Percentiles rank a stretch among this genome's conserved stretches.
These are phyloP conservation scores for Xylaria sp. DNA, from an alignment of 2,329 filamentous ascomycete species.

Conservation along the genomic window DNA sequence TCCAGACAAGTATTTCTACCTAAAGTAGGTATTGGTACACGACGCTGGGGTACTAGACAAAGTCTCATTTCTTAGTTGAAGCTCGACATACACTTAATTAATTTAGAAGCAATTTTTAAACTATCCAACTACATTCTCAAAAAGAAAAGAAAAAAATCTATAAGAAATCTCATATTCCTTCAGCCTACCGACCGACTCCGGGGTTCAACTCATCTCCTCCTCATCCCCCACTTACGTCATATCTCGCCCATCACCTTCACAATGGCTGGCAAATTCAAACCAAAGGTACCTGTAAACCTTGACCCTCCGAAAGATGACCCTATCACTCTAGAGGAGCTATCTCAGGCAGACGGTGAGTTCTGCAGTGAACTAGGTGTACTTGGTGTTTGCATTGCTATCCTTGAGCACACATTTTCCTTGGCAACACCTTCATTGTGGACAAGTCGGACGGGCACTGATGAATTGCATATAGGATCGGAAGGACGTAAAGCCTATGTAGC, in stretches of 20 bases:
- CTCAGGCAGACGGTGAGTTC: slow-evolving; percentile 81
- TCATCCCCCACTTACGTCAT: background rate
- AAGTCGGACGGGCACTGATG: slow-evolving; percentile 13
- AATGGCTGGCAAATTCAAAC: slow-evolving; percentile 78
- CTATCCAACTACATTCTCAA: background rate
- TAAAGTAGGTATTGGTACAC: no score
- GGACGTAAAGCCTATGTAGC: slow-evolving; percentile 75
- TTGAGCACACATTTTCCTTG: background rate
- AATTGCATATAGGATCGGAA: slow-evolving; percentile 65
- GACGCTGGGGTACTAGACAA: no score
- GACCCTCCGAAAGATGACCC: slow-evolving; percentile 87
- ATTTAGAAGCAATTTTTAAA: no score
- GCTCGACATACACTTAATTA: background rate
- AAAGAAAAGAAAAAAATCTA: no score
- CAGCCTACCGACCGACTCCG: no score
- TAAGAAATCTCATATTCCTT: no score
- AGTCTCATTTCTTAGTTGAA: background rate
- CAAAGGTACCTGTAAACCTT: slow-evolving; percentile 79
- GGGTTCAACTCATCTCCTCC: background rate
- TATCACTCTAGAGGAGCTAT: slow-evolving; percentile 83
- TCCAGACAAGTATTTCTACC: background rate
- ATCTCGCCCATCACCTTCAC: slow-evolving; percentile 34
- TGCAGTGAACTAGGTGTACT: background rate
- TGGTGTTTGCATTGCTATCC: background rate
- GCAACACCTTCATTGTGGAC: background rate